These are phyloP conservation scores for Globisporangium irregulare DNA, from an alignment of 352 stramenopile genomes.

Conservation along the genomic window DNA sequence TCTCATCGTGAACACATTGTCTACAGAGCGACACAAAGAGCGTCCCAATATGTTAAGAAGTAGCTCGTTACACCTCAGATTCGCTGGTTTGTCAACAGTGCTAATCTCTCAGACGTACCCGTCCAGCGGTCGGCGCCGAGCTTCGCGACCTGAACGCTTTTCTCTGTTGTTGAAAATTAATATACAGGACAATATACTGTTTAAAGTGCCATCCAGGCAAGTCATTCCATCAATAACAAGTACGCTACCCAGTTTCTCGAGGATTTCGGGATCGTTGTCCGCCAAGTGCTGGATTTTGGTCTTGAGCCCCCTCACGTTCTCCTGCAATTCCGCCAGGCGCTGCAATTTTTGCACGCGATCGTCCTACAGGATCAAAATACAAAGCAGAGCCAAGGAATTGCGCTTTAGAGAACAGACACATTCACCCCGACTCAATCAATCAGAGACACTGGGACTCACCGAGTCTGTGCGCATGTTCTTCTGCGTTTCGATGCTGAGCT, in stretches of 20 bases:
- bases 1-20: slow-evolving; percentile 82
- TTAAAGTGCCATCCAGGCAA: background rate
- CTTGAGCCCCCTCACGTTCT: slow-evolving; percentile 43
- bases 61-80: background rate
- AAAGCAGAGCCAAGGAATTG: background rate
- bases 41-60: background rate
- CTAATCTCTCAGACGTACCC: slow-evolving; percentile 24
- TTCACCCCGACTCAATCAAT: no score
- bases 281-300: slow-evolving; percentile 58
- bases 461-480: slow-evolving; percentile 51
- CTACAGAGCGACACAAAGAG: slow-evolving; percentile 20
- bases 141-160: slow-evolving; percentile 64
- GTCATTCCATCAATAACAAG: background rate
- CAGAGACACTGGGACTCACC: slow-evolving; percentile 20
- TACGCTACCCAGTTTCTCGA: slow-evolving; percentile 53
- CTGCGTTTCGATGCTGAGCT: slow-evolving; percentile 48
- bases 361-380: slow-evolving; percentile 25
- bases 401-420: no score
- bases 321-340: slow-evolving; percentile 47
- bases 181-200: background rate
- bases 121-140: slow-evolving; percentile 75
- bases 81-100: background rate
- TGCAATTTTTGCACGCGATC: slow-evolving; percentile 63
- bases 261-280: slow-evolving; percentile 70
- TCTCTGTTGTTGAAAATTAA: slow-evolving; percentile 22